These are phyloP conservation scores for Fusarium paranaense DNA, from an alignment of 2,329 filamentous ascomycete species.

Conservation along the genomic window DNA sequence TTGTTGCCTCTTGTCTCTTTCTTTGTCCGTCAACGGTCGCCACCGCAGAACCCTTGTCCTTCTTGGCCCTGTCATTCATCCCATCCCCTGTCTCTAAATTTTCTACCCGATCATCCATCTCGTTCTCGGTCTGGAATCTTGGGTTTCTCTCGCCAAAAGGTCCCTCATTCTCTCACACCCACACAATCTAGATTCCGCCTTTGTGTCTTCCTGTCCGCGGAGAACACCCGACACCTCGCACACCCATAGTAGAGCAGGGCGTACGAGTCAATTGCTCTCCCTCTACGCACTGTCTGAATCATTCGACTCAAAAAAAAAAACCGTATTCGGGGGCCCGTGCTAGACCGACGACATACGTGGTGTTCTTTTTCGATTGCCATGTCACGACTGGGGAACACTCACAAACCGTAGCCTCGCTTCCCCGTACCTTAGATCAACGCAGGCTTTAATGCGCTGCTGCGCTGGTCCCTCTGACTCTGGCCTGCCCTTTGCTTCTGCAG, in stretches of 20 bases:
- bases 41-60: not conserved
- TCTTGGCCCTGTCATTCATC: not conserved
- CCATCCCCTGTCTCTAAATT: not conserved
- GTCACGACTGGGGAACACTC: not conserved
- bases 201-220: not conserved
- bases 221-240: not conserved
- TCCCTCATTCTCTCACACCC: not conserved
- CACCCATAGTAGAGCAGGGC: not conserved
- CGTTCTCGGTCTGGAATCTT: not conserved
- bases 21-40: not conserved
- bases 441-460: slow-evolving; percentile 19
- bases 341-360: slow-evolving; percentile 38
- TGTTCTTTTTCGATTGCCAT: slow-evolving; percentile 3
- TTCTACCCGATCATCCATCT: not conserved
- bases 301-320: not conserved
- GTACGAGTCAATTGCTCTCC: not conserved
- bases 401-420: not conserved
- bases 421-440: not conserved
- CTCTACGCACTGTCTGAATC: not conserved
- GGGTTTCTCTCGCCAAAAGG: not conserved
- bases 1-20: slow-evolving; percentile 6
- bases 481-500: slow-evolving; percentile 15
- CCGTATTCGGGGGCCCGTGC: not conserved
- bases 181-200: not conserved
- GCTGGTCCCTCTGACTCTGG: slow-evolving; percentile 17